phyloP scores from a whole-genome alignment of 2,329 filamentous ascomycete genomes.

The Trichophyton verrucosum region DNA sequence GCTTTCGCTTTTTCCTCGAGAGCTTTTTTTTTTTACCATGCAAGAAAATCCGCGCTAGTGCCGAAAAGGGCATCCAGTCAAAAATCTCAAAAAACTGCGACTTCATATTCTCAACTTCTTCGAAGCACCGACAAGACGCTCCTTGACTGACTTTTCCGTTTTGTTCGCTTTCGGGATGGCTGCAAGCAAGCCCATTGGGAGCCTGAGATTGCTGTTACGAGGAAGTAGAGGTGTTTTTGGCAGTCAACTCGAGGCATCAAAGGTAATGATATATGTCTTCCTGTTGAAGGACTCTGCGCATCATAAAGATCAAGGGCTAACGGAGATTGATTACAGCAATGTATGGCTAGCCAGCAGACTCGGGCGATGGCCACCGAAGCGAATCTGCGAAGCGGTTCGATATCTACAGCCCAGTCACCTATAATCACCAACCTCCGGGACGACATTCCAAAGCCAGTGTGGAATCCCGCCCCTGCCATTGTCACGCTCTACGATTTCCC shows the following conservation, averaged over 20 bases:
- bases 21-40: not conserved
- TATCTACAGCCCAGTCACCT: conserved; percentile 17
- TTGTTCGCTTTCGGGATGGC: conserved; percentile 21
- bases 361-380: conserved; percentile 40
- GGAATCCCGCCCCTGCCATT: conserved; percentile 49
- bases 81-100: conserved; percentile 6
- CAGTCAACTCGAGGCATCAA: conserved; percentile 21
- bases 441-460: conserved; percentile 18
- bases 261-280: conserved; percentile 21
- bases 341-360: conserved; percentile 9
- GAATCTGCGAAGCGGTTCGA: conserved; percentile 19
- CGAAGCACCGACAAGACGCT: not conserved
- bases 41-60: conserved; percentile 11
- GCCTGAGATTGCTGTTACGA: conserved; percentile 28
- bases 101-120: not conserved
- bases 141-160: not conserved
- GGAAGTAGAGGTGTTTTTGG: conserved; percentile 25
- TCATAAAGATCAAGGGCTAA: conserved; percentile 1
- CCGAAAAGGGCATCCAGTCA: conserved; percentile 11
- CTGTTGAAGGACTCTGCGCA: not conserved
- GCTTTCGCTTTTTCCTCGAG: not conserved
- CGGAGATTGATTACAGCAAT: conserved; percentile 9
- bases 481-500: conserved; percentile 87
- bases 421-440: conserved; percentile 3
- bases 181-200: conserved; percentile 25